Base-by-base conservation (phyloP, 306 rosid genomes). In the Lupinus albus region DNA sequence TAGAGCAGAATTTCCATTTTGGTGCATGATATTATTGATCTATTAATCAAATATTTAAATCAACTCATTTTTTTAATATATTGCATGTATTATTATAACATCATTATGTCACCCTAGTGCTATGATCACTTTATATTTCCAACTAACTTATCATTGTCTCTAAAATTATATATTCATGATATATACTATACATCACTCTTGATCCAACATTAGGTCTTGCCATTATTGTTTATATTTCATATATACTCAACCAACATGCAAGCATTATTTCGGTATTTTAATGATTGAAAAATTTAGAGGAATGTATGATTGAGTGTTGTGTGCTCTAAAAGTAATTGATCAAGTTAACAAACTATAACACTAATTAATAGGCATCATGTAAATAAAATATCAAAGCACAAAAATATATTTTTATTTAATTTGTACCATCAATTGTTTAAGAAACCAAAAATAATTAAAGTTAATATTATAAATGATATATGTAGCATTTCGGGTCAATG, bases 121-220 rank as follows among this genome's bases (percentile, higher is more conserved):
- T n/a, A n/a, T 55, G 50, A 44, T 54, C 15, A 5, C 11, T 21
- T 65, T 12, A 51, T 50, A 35, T 36, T 50, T 36, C 48, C 49
- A 51, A 67, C 67, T 18, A 55, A 39, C 52, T 56, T 13, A 65
- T 36, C 33, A 45, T 54, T 64, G 35, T 20, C 52, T 65, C 47
- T n/a, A 45, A 13, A 64, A 54, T 58, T 45, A 44, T 0, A 44
- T 0, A 25, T 7, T 39, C 39, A 67, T 36, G 21, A 54, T 21
- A n/a, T n/a, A n/a, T n/a, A 20, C 25, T 8, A 44, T n/a, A n/a
- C n/a, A n/a, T 30, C 11, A 61, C 14, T 72, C 56, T 52, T 62
- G 4, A 1, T 56, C n/a, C n/a, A n/a, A n/a, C n/a, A n/a, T n/a
- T 55, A 32, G 1, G 1, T 69, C 7, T 14, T 11, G 18, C 2